Conservation (phyloP, 2,329 filamentous ascomycete genomes). For the Pseudogymnoascus verrucosus region DNA sequence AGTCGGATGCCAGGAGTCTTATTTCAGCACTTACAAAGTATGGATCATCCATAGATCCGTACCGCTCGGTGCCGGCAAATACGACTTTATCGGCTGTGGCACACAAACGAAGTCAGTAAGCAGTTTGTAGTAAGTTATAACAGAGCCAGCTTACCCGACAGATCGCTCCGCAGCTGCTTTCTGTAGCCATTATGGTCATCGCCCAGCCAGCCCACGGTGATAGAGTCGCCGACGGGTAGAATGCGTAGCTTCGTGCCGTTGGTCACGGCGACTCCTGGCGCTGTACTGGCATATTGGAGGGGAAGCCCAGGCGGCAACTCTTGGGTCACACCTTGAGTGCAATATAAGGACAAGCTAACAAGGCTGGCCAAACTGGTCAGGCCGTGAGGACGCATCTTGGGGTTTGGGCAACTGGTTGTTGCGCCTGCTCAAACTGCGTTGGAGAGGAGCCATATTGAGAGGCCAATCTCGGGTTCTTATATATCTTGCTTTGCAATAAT, state of each 20-base stretch:
- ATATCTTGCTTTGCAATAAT: background rate
- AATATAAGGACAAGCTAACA: background rate
- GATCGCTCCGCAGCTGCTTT: slow-evolving; percentile 20
- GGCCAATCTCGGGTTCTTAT: background rate
- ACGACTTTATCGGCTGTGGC: slow-evolving; percentile 16
- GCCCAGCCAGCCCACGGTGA: slow-evolving; percentile 29
- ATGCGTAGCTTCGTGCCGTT: slow-evolving; percentile 18
- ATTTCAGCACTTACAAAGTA: background rate
- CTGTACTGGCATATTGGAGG: background rate
- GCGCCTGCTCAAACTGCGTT: background rate
- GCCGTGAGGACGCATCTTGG: background rate
- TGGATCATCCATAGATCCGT: slow-evolving; percentile 28
- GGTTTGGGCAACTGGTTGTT: background rate
- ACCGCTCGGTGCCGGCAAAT: slow-evolving; percentile 27
- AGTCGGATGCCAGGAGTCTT: background rate
- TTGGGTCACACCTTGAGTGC: background rate
- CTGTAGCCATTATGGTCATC: slow-evolving; percentile 34
- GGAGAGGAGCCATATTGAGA: background rate
- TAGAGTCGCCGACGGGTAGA: slow-evolving; percentile 31
- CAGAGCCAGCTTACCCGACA: slow-evolving; percentile 15
- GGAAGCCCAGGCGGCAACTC: background rate
- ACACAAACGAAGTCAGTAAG: background rate
- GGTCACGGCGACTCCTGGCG: background rate
- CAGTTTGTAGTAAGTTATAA: background rate
- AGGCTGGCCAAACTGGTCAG: background rate